A percentile compares a stretch with the other conserved stretches of the same genome.
These are phyloP conservation scores for Orbilia oligospora DNA, from an alignment of 2,329 filamentous ascomycete species.

Conservation along the genomic window DNA sequence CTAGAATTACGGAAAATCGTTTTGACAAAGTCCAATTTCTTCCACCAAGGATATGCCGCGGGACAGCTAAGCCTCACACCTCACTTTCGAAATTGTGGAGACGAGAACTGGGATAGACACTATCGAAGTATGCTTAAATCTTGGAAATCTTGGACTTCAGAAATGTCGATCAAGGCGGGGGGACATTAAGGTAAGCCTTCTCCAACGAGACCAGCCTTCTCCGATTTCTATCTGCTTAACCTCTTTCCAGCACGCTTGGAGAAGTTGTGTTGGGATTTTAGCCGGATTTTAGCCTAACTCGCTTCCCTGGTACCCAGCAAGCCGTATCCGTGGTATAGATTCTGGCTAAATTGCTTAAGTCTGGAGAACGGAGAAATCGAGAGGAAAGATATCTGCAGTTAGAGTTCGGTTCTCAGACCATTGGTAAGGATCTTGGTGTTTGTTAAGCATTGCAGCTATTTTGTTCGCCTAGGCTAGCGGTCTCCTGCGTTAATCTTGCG, in stretches of 20 bases:
- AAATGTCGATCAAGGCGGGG: neutral
- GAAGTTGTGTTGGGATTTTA: constrained; percentile 32
- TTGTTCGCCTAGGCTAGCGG: neutral
- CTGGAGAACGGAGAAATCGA: constrained; percentile 50
- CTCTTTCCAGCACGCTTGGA: constrained; percentile 13
- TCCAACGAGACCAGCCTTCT: too few relatives aligned
- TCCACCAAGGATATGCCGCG: constrained; percentile 42
- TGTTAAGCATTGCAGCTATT: neutral
- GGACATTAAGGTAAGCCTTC: neutral
- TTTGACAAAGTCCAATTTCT: constrained; percentile 18
- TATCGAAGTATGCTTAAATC: neutral
- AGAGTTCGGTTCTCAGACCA: constrained; percentile 4
- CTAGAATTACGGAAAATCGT: constrained; percentile 16
- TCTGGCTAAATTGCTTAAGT: constrained; percentile 41
- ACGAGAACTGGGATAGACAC: constrained; percentile 7
- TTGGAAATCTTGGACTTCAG: neutral
- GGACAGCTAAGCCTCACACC: constrained; percentile 1
- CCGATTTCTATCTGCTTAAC: neutral
- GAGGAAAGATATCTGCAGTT: neutral
- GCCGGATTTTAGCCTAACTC: constrained; percentile 50
- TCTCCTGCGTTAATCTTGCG: neutral
- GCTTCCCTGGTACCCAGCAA: constrained; percentile 22
- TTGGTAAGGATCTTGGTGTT: neutral
- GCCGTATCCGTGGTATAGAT: constrained; percentile 38
- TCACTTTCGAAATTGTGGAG: constrained; percentile 1